phyloP scores from a whole-genome alignment of 2,329 filamentous ascomycete species.

The Scedosporium dehoogii region DNA sequence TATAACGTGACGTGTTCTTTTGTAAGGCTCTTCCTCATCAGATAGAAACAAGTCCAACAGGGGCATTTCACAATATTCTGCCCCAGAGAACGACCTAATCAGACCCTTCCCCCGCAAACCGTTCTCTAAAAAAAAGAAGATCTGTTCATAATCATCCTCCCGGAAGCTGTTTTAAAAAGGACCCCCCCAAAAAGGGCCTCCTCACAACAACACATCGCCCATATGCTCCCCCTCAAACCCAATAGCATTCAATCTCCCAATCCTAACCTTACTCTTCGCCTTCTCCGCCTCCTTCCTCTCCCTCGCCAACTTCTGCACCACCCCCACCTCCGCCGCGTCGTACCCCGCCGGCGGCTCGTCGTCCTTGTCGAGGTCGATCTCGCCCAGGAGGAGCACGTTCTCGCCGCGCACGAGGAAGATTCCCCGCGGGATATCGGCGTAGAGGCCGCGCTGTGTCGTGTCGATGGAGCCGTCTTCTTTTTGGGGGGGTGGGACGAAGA shows the following conservation, averaged over 20 bases:
- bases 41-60: neutral
- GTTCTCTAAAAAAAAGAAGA: neutral
- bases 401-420: conserved; percentile 90
- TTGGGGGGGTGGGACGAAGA: conserved; percentile 53
- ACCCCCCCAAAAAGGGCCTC: neutral
- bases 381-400: conserved; percentile 90
- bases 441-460: conserved; percentile 38
- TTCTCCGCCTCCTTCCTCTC: conserved; percentile 61
- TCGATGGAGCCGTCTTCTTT: conserved; percentile 24
- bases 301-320: conserved; percentile 65
- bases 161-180: neutral
- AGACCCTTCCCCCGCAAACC: neutral
- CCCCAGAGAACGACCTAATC: conserved; percentile 12
- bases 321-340: conserved; percentile 51
- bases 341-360: conserved; percentile 71
- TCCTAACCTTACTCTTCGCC: conserved; percentile 59
- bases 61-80: conserved; percentile 59
- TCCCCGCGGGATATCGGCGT: conserved; percentile 76
- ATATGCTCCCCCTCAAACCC: conserved; percentile 84
- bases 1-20: neutral
- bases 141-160: neutral
- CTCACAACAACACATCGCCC: conserved; percentile 61
- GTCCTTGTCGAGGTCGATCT: conserved; percentile 94
- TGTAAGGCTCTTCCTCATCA: too few species aligned
- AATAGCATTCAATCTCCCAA: conserved; percentile 61